phyloP scores from a whole-genome alignment of 2,329 filamentous ascomycete species.

The Calonectria montana region DNA sequence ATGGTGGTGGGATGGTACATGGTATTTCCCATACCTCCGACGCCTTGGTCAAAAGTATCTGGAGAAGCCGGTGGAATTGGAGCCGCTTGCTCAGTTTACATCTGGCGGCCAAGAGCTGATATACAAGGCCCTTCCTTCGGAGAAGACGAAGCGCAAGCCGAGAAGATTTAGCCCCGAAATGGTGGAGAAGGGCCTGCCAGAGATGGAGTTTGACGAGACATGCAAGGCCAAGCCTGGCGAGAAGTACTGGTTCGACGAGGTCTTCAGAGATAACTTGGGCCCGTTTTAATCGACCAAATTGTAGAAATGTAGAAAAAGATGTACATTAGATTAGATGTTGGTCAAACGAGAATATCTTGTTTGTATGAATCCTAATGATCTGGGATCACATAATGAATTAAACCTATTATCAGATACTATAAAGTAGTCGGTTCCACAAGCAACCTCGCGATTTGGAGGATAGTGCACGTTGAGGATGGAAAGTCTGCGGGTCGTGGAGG shows the following conservation, averaged over 20 bases:
- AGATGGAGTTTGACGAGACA: slow-evolving; percentile 25
- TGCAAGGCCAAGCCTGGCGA: not conserved
- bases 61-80: not conserved
- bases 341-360: too few relatives aligned
- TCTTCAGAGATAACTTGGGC: slow-evolving; percentile 29
- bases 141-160: slow-evolving; percentile 16
- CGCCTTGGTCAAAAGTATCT: slow-evolving; percentile 10
- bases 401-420: too few relatives aligned
- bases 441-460: not conserved
- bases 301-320: not conserved
- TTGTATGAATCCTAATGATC: too few relatives aligned
- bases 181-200: not conserved
- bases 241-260: slow-evolving; percentile 20
- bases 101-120: not conserved
- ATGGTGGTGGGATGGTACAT: slow-evolving; percentile 32
- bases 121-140: slow-evolving; percentile 14
- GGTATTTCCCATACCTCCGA: slow-evolving; percentile 33
- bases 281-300: not conserved
- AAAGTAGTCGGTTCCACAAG: not conserved
- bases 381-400: too few relatives aligned
- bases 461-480: not conserved
- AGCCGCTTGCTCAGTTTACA: not conserved
- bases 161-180: slow-evolving; percentile 10
- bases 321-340: not conserved
- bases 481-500: not conserved